Evolutionary conservation across 768 basidiomycete genomes (phyloP).

Genomic region (Mycena galopus): DNA sequence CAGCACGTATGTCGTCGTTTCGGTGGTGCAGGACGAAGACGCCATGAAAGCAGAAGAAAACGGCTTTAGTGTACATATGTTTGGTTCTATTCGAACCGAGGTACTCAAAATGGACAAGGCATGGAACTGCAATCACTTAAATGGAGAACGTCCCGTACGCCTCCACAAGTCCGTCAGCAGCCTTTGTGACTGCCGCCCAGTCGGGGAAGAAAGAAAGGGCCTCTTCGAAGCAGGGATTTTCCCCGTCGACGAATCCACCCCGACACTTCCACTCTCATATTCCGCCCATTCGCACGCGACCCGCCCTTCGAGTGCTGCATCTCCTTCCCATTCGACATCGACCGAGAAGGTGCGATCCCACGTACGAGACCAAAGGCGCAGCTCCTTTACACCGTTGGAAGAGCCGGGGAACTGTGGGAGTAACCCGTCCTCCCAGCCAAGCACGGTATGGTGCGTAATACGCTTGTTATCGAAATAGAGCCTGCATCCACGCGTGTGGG

Average conservation of each 20-base stretch:
- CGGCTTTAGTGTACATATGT: not conserved
- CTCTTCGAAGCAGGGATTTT: conserved; percentile 81
- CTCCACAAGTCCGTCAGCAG: conserved; percentile 70
- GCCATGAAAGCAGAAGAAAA: not conserved
- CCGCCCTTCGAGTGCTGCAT: conserved; percentile 51
- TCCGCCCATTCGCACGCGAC: conserved; percentile 79
- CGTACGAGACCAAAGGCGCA: conserved; percentile 72
- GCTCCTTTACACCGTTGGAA: conserved; percentile 48
- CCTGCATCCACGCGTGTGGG: conserved; percentile 74
- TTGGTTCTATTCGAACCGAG: not conserved
- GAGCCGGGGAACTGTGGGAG: conserved; percentile 51
- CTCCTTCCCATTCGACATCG: conserved; percentile 61
- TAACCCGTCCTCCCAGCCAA: conserved; percentile 50
- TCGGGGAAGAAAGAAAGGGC: conserved; percentile 71
- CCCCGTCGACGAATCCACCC: conserved; percentile 52
- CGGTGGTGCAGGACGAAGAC: conserved; percentile 27
- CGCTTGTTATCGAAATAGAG: conserved; percentile 66
- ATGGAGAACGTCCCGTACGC: conserved; percentile 42
- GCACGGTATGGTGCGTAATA: conserved; percentile 57
- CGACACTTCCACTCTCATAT: conserved; percentile 68
- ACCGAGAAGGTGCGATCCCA: conserved; percentile 70
- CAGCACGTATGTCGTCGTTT: conserved; percentile 34
- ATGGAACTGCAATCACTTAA: not conserved
- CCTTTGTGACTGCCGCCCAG: conserved; percentile 76
- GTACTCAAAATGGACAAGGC: no score